phyloP scores from a whole-genome alignment of 75 land plant species.

The Larix kaempferi region DNA sequence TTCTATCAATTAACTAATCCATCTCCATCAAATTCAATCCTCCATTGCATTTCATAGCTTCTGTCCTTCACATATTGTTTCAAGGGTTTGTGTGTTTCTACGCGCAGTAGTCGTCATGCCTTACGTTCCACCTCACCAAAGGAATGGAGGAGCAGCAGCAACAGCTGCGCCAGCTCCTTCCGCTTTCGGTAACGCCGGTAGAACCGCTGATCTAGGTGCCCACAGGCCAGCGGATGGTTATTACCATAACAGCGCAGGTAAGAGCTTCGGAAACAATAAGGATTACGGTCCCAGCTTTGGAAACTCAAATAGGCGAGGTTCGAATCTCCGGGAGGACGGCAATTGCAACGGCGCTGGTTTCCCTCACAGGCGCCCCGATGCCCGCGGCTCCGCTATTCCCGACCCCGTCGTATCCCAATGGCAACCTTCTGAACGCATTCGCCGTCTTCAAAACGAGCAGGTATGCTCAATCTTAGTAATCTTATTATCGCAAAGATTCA shows the following conservation, averaged over 20 bases:
- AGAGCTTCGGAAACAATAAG: slow-evolving; percentile 10
- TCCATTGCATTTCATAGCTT: no score
- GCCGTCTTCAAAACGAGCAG: slow-evolving; percentile 48
- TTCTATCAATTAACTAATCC: no score
- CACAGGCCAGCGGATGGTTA: neutral
- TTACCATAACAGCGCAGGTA: slow-evolving; percentile 1
- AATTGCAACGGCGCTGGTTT: slow-evolving; percentile 1
- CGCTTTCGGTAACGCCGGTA: neutral
- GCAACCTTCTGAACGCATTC: slow-evolving; percentile 73
- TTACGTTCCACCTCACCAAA: slow-evolving; percentile 72
- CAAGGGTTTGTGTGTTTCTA: neutral
- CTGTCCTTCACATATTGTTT: no score
- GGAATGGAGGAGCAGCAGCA: slow-evolving; percentile 23
- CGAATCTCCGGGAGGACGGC: slow-evolving; percentile 10
- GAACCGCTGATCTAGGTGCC: neutral
- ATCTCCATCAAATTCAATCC: no score
- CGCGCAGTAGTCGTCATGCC: slow-evolving; percentile 38
- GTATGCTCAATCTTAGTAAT: slow-evolving; percentile 11
- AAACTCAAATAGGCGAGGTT: slow-evolving; percentile 15
- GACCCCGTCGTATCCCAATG: slow-evolving; percentile 48
- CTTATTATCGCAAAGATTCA: slow-evolving; percentile 3
- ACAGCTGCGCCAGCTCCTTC: slow-evolving; percentile 5
- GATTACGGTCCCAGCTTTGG: slow-evolving; percentile 19
- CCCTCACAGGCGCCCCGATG: slow-evolving; percentile 4
- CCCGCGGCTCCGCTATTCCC: slow-evolving; percentile 17